Evolutionary conservation across 2,329 filamentous ascomycete genomes (phyloP), one percentile per base, ranked within the genome.

Genomic region (Aspergillus awamori): DNA sequence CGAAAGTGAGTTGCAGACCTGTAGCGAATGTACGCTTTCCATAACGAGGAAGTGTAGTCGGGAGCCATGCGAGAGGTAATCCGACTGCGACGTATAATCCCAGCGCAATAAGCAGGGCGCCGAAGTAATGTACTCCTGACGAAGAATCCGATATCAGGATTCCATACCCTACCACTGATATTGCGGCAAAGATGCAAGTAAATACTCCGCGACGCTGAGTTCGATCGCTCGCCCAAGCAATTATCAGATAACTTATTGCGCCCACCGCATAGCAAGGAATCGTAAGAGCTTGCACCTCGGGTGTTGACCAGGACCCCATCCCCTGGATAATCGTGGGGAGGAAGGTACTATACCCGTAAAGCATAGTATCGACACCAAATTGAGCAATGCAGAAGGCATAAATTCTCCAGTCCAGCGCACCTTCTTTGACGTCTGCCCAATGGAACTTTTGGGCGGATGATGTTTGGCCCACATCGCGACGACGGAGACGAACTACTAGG

Each of bases 341-440:
- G 71, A 93, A 93, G 0, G 89, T 92, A 53, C 87, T 89, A 74
- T 87, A 93, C 4, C 90, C 89, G 69, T 93, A 93, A 0, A 93
- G 81, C 86, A 93, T 90, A 1, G 88, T 91, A 69, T 92, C 89
- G 15, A 84, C 83, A 4, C 89, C 89, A 70, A 93, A 93, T 72
- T 92, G 89, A 5, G 81, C 89, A 39, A 86, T 74, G 64, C 83
- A 88, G 72, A 92, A 92, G 1, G 83, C 77, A 82, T 87, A 92
- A 24, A 91, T 85, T 72, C 90, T 92, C 89, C 89, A 92, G 74
- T 94, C 91, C 64, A 80, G 83, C 62, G 91, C 86, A 0, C 87
- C 89, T 58, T 84, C 84, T 64, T 82, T 78, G 70, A 91, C 88
- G 69, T 93, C 90, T 8, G 77, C 73, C 76, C 83, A 86, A 65